These are phyloP conservation scores for Tricholoma terreum DNA, from an alignment of 768 basidiomycete genomes.

Conservation along the genomic window DNA sequence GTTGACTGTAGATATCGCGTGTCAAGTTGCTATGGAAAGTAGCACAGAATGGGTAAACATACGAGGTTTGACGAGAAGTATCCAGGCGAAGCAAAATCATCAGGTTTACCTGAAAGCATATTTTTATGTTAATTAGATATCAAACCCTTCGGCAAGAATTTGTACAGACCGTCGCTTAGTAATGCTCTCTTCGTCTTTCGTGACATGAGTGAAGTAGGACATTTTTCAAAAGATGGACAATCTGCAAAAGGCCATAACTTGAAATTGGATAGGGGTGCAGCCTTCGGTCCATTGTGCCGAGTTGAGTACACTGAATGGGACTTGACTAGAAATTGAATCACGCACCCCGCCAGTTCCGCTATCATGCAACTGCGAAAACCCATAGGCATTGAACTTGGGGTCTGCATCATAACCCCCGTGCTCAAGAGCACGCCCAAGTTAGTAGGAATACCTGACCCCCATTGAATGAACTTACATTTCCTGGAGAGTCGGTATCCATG, in stretches of 20 bases:
- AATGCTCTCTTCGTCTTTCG: slow-evolving; percentile 49
- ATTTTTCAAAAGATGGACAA: slow-evolving; percentile 52
- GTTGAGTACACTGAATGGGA: neutral
- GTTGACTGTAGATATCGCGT: slow-evolving; percentile 36
- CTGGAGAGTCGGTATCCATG: slow-evolving; percentile 65
- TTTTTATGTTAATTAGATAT: neutral
- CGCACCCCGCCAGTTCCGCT: slow-evolving; percentile 60
- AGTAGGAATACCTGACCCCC: neutral
- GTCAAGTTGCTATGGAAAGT: neutral
- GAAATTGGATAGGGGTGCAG: slow-evolving; percentile 57
- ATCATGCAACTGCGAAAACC: slow-evolving; percentile 64
- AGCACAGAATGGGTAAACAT: neutral
- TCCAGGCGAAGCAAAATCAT: slow-evolving; percentile 62
- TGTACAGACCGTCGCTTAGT: slow-evolving; percentile 43
- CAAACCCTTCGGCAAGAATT: neutral
- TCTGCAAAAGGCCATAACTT: slow-evolving; percentile 54
- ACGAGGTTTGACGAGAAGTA: slow-evolving; percentile 60
- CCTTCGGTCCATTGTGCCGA: slow-evolving; percentile 22
- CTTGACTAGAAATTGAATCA: neutral
- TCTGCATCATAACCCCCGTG: slow-evolving; percentile 49
- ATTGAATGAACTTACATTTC: slow-evolving; percentile 39
- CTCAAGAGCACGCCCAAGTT: slow-evolving; percentile 18
- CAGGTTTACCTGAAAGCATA: slow-evolving; percentile 42
- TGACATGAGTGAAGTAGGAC: slow-evolving; percentile 43
- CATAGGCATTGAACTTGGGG: slow-evolving; percentile 43